Conservation (phyloP, 345 rosid species). For the Arabidopsis thaliana region TAIR10.1 NC_003076.8:1226501-1227000, state of each 20-base stretch:
- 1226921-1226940: slow-evolving; percentile 35
- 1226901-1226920: slow-evolving; percentile 11
- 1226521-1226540: slow-evolving; percentile 70
- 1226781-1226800: neutral
- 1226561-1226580: slow-evolving; percentile 73
- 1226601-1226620: slow-evolving; percentile 14
- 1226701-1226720: slow-evolving; percentile 94
- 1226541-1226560: slow-evolving; percentile 83
- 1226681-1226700: slow-evolving; percentile 98
- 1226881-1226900: slow-evolving; percentile 4
- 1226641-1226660: slow-evolving; percentile 22
- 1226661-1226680: slow-evolving; percentile 57
- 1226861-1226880: neutral
- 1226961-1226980: slow-evolving; percentile 88
- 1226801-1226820: slow-evolving; percentile 1
- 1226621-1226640: slow-evolving; percentile 10
- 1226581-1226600: slow-evolving; percentile 53
- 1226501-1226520: slow-evolving; percentile 67
- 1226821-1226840: slow-evolving; percentile 1
- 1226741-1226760: slow-evolving; percentile 18
- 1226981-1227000: slow-evolving; percentile 84
- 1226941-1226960: slow-evolving; percentile 75
- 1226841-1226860: slow-evolving; percentile 3
- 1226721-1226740: slow-evolving; percentile 78
- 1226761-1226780: slow-evolving; percentile 6